Conservation (phyloP, 805 yeast genomes). For the Teunomyces atbi region DNA sequence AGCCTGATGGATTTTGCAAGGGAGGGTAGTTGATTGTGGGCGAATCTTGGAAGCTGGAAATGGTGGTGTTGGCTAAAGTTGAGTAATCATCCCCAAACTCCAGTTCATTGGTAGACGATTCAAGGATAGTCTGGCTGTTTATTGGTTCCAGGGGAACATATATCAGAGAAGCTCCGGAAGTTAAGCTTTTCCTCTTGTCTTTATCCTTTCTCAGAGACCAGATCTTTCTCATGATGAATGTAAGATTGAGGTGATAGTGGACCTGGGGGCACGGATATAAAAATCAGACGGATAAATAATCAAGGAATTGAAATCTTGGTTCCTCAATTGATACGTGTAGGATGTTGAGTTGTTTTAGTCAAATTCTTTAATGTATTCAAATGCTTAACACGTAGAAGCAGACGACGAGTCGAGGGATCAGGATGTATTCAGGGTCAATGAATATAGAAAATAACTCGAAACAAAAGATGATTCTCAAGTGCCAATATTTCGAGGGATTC, state of each 20-base stretch:
- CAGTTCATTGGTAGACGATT: not conserved
- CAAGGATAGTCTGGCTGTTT: slow-evolving; percentile 5
- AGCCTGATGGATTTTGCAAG: not conserved
- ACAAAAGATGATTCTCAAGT: not conserved
- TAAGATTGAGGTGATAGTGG: not conserved
- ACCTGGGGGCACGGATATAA: not conserved
- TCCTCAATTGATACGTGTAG: not conserved
- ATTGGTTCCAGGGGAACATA: slow-evolving; percentile 7
- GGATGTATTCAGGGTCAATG: not conserved
- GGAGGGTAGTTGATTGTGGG: slow-evolving; percentile 3
- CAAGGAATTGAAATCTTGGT: not conserved
- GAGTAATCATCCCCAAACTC: slow-evolving; percentile 11
- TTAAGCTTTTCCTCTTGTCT: slow-evolving; percentile 24
- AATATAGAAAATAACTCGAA: not conserved
- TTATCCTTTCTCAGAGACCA: slow-evolving; percentile 26
- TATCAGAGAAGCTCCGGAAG: not conserved
- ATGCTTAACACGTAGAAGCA: not conserved
- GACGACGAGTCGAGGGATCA: not conserved
- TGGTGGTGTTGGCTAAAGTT: slow-evolving; percentile 8
- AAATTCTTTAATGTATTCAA: not conserved
- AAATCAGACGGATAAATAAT: not conserved
- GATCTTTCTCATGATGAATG: slow-evolving; percentile 24
- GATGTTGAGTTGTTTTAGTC: no score
- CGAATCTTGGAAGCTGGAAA: slow-evolving; percentile 3
- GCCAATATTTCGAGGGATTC: not conserved